phyloP scores from a whole-genome alignment of 2,329 filamentous ascomycete species.

The Penicillium nordicum region DNA sequence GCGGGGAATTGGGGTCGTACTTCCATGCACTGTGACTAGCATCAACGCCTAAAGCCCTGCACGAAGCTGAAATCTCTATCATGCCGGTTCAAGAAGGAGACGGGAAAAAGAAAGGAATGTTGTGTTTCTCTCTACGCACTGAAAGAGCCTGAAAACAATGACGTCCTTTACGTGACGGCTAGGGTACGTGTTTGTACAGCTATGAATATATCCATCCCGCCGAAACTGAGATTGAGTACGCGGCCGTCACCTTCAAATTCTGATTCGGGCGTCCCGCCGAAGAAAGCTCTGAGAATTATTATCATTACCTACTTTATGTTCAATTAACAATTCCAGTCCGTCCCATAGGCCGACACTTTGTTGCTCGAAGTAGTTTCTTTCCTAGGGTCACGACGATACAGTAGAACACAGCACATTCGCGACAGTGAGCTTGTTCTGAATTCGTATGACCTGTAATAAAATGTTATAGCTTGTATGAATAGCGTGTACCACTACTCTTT shows the following conservation, averaged over 20 bases:
- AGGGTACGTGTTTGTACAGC: not conserved
- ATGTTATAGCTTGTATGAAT: not conserved
- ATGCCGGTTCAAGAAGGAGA: not conserved
- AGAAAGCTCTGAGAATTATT: constrained; percentile 1
- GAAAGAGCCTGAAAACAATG: not conserved
- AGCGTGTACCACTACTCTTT: not conserved
- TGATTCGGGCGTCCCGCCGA: constrained; percentile 10
- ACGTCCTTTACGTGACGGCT: not conserved
- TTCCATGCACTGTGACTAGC: constrained; percentile 15
- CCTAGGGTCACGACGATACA: not conserved
- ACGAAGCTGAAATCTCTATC: not conserved
- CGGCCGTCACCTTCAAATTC: constrained; percentile 10
- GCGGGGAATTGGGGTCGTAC: constrained; percentile 19
- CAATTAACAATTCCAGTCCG: not conserved
- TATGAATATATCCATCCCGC: not conserved
- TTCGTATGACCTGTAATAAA: not conserved
- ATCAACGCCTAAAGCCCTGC: not conserved
- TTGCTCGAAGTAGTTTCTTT: constrained; percentile 5
- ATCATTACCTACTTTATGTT: constrained; percentile 14
- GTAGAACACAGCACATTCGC: not conserved
- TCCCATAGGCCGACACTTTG: constrained; percentile 2
- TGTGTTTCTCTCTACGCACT: not conserved
- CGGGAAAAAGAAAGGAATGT: not conserved
- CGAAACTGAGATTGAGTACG: not conserved
- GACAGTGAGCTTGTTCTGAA: not conserved